These are phyloP conservation scores for Candida awuae DNA, from an alignment of 805 yeast genomes.

Conservation along the genomic window DNA sequence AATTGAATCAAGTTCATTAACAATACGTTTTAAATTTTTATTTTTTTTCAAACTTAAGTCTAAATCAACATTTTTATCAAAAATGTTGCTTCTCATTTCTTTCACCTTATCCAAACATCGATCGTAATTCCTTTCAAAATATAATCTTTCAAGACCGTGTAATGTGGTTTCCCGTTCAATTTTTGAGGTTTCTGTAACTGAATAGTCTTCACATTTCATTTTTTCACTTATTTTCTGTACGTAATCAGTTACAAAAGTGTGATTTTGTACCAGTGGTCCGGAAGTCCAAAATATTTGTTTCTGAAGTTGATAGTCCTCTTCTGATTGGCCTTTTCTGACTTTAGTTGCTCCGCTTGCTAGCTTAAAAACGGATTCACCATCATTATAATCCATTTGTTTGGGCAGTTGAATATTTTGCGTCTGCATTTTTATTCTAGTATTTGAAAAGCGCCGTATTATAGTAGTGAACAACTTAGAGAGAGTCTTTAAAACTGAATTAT, in stretches of 20 bases:
- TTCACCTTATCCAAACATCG: slow-evolving; percentile 42
- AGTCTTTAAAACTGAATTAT: not conserved
- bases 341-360: slow-evolving; percentile 40
- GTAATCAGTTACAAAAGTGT: slow-evolving; percentile 3
- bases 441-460: not conserved
- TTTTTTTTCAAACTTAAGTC: slow-evolving; percentile 30
- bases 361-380: slow-evolving; percentile 37
- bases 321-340: slow-evolving; percentile 62
- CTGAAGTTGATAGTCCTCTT: slow-evolving; percentile 53
- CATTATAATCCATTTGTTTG: slow-evolving; percentile 18
- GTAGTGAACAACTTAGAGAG: too few relatives aligned
- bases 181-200: slow-evolving; percentile 34
- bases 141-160: slow-evolving; percentile 56
- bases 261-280: slow-evolving; percentile 43
- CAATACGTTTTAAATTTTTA: slow-evolving; percentile 39
- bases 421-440: not conserved
- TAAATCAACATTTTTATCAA: slow-evolving; percentile 18
- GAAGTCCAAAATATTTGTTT: slow-evolving; percentile 36
- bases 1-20: slow-evolving; percentile 42
- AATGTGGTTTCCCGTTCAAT: slow-evolving; percentile 47
- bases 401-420: slow-evolving; percentile 9
- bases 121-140: slow-evolving; percentile 44
- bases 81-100: slow-evolving; percentile 23
- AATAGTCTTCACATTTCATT: not conserved
- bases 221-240: slow-evolving; percentile 19